Evolutionary conservation across 2,329 filamentous ascomycete genomes (phyloP).

Genomic region (Pseudonectria foliicola): DNA sequence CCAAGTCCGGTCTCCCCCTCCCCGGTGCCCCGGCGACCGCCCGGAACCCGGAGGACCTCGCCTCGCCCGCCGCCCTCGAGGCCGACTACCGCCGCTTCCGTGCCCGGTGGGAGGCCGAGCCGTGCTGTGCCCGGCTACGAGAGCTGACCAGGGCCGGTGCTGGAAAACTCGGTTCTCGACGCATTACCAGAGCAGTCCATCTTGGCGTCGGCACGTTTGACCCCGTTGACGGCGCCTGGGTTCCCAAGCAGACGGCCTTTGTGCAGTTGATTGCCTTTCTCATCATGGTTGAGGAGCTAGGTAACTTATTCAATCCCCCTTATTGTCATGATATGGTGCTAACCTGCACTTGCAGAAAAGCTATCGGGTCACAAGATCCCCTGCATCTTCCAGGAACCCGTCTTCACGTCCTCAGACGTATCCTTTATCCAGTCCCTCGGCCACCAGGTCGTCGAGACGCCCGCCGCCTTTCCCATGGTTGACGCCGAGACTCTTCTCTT

Average conservation of each 20-base stretch:
- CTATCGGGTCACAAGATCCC: constrained; percentile 24
- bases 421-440: constrained; percentile 48
- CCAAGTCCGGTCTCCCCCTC: too few relatives aligned
- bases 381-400: constrained; percentile 48
- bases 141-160: constrained; percentile 24
- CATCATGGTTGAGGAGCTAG: constrained; percentile 36
- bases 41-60: constrained; percentile 7
- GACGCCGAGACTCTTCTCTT: constrained; percentile 46
- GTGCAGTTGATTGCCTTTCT: constrained; percentile 48
- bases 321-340: not conserved
- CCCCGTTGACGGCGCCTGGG: constrained; percentile 38
- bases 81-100: constrained; percentile 23
- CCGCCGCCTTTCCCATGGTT: constrained; percentile 45
- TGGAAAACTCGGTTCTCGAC: constrained; percentile 2
- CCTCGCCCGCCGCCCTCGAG: constrained; percentile 20
- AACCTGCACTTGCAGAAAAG: constrained; percentile 11
- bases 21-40: constrained; percentile 1
- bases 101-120: constrained; percentile 20
- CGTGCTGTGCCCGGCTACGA: constrained; percentile 25
- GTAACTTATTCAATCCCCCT: constrained; percentile 23
- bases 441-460: constrained; percentile 44
- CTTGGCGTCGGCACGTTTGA: constrained; percentile 51
- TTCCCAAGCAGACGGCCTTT: constrained; percentile 39
- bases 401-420: constrained; percentile 41
- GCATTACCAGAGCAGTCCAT: constrained; percentile 36